Base-by-base conservation (phyloP, 1,284 basidiomycete species). In the Dichomitus squalens region DNA sequence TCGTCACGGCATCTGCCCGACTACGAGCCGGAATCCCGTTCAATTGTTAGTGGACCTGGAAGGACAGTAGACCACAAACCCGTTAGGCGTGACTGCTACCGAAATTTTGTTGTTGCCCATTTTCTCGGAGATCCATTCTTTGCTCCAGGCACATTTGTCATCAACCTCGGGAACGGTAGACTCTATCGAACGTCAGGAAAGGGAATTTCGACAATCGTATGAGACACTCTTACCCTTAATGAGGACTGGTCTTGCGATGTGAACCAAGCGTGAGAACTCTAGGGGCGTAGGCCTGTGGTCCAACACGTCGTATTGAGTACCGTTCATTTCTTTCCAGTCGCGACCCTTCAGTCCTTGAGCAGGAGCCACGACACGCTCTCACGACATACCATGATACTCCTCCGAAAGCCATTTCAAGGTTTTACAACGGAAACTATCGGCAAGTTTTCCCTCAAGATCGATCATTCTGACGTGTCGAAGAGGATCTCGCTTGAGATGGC, bases 61-160 rank as follows among this genome's bases (percentile, higher is more conserved):
- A 14, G 14, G 8, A n/a, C 6, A 29, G 23, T 7, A 6, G 25
- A 33, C 34, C 21, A 57, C 79, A 64, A 65, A 93, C 92, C 94
- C 94, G 62, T 92, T 82, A 0, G 94, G 92, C 1, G 93, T 95
- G 25, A 90, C 80, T 0, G 93, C 92, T 27, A 96, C 84, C 1
- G 88, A 87, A 21, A 96, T 78, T 34, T 65, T 55, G 38, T 69
- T 72, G 16, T 84, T 75, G 1, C 79, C 85, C 79, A 91, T 84
- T 47, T 73, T 72, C 7, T 76, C 62, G 2, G 74, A 65, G 7
- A 94, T 79, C 69, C 90, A 91, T 43, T 81, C 74, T 66, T 90
- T 76, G 7, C 82, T 77, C 92, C 91, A 93, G 35, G 73, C 73
- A 8, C 61, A 68, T 35, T 67, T 48, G 6, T 80, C 77, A 21